Evolutionary conservation across 164 flowering plant genomes (phyloP).

Genomic region (Annona squamosa): DNA sequence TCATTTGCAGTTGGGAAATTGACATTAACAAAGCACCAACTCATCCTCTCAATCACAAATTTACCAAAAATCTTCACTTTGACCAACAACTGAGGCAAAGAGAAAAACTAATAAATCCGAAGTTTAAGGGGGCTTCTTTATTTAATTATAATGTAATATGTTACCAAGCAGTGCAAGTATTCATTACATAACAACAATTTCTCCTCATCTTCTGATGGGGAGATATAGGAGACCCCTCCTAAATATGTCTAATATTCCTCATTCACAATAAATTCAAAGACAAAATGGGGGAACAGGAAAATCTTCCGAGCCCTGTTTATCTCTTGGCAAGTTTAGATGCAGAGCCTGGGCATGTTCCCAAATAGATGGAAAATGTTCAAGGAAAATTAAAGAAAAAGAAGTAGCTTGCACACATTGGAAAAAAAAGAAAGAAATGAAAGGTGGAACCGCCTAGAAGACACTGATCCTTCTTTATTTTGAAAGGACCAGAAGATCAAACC

Average conservation of each 20-base stretch:
- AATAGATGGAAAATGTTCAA: neutral
- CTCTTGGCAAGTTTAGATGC: neutral
- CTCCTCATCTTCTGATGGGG: constrained; percentile 7
- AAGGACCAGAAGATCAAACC: constrained; percentile 20
- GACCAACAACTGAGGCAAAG: neutral
- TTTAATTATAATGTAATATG: neutral
- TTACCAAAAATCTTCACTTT: neutral
- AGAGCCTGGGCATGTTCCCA: neutral
- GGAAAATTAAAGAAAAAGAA: neutral
- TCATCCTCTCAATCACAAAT: too few species aligned
- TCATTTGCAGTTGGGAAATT: too few species aligned
- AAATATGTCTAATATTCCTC: neutral
- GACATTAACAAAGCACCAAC: too few species aligned
- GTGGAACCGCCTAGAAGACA: constrained; percentile 7
- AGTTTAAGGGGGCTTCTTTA: neutral
- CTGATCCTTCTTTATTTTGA: constrained; percentile 15
- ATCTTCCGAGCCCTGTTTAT: constrained; percentile 23
- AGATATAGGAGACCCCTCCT: constrained; percentile 14
- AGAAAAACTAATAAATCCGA: neutral
- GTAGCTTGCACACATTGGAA: neutral
- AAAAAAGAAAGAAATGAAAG: constrained; percentile 10
- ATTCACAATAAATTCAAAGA: neutral
- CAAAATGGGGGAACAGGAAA: constrained; percentile 24
- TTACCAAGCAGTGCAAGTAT: constrained; percentile 13
- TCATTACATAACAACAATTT: constrained; percentile 6